Evolutionary conservation across 768 basidiomycete genomes (phyloP).

Genomic region (Pleurotus sapidus): DNA sequence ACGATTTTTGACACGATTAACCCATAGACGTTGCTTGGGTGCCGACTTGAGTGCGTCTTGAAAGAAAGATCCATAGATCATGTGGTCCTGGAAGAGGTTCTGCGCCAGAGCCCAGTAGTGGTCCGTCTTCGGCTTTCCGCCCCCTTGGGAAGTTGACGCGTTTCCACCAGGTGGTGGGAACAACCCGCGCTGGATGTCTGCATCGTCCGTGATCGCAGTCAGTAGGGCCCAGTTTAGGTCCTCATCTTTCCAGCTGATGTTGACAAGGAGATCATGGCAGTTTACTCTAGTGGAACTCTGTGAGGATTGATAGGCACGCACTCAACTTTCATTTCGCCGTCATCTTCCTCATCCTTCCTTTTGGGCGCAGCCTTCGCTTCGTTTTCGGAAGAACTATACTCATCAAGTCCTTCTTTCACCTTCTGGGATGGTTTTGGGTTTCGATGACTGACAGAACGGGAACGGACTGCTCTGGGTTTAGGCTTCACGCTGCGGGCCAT

Average conservation of each 20-base stretch:
- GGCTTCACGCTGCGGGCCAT: neutral
- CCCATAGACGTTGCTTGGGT: neutral
- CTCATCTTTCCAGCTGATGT: conserved; percentile 11
- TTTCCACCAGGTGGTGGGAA: conserved; percentile 15
- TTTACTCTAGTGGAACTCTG: too few relatives aligned
- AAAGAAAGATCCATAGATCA: conserved; percentile 6
- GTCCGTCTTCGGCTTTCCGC: conserved; percentile 13
- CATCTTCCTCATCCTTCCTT: neutral
- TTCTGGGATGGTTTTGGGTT: neutral
- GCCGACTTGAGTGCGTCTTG: neutral
- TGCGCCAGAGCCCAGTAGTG: conserved; percentile 10
- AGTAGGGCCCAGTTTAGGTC: conserved; percentile 7
- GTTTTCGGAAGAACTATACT: neutral
- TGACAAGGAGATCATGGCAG: too few relatives aligned
- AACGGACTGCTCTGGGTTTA: neutral
- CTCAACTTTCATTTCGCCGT: neutral
- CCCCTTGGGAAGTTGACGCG: conserved; percentile 7
- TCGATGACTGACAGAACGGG: neutral
- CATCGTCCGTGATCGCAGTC: conserved; percentile 3
- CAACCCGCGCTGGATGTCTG: conserved; percentile 13
- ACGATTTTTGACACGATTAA: conserved; percentile 7
- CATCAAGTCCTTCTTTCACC: neutral
- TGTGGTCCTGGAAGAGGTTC: conserved; percentile 12
- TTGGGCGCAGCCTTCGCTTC: neutral
- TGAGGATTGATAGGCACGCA: too few relatives aligned